Base-by-base conservation (phyloP, 2,329 filamentous ascomycete species). In the Sphaceloma murrayae region DNA sequence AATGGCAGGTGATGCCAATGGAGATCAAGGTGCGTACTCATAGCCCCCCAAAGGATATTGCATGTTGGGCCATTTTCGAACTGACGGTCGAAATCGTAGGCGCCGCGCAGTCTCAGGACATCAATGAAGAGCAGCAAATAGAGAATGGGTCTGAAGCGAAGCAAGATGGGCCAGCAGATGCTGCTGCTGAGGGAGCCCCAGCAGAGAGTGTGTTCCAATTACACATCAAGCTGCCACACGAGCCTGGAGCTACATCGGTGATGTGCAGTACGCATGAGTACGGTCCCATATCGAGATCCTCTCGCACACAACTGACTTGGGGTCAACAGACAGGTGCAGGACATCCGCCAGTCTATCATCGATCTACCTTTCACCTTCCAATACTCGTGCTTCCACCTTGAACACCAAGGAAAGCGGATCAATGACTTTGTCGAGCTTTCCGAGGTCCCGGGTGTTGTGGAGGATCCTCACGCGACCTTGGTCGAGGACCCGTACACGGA, bases 331-430 rank as follows among this genome's bases (percentile, higher is more conserved):
- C 89, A 95, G 64, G 82, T 96, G 49, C 91, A 96, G 66, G 91
- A 98, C 70, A 80, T 98, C 56, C 85, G 91, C 53, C 91, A 96
- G 67, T 89, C 88, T 50, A 84, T 98, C 61, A 87, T 95, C 67
- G 91, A 98, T 66, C 75, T 87, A 39, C 91, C 91, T 4, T 75
- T 82, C 48, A 93, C 89, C 42, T 91, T 95, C 68, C 87, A 94
- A 65, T 95, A 95, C 70, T 94, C 91, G 43, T 98, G 91, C 72
- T 98, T 98, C 70, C 91, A 98, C 67, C 79, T 98, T 56, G 88
- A 96, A 67, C 80, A 88, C 67, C 80, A 85, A 48, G 85, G 86
- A 54, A 72, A 84, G 65, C 82, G 84, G 52, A 82, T 98, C 73
- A 96, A 96, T 64, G 91, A 98, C 65, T 96, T 91, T 57, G 76